These are phyloP conservation scores for Wickerhamomyces sydowiorum DNA, from an alignment of 805 yeast species.

Conservation along the genomic window DNA sequence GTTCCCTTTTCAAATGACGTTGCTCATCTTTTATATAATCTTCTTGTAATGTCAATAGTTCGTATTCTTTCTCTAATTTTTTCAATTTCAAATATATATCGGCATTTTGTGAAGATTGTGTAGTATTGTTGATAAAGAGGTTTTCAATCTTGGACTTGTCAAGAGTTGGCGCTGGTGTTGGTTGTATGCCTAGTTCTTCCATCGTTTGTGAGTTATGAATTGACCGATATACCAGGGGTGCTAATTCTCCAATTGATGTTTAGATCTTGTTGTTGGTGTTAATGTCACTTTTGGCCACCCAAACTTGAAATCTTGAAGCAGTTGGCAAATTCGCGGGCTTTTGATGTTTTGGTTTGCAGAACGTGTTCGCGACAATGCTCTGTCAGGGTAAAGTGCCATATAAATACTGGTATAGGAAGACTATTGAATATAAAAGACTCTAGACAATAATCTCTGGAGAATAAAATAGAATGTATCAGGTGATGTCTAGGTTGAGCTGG, in stretches of 20 bases:
- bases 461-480: no score
- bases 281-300: slow-evolving; percentile 15
- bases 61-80: slow-evolving; percentile 86
- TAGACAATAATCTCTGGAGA: no score
- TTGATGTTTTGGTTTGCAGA: slow-evolving; percentile 1
- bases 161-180: slow-evolving; percentile 24
- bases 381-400: no score
- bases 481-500: no score
- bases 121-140: slow-evolving; percentile 21
- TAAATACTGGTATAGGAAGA: no score
- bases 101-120: slow-evolving; percentile 24
- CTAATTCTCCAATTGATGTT: background rate
- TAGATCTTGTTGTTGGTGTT: background rate
- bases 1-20: slow-evolving; percentile 90
- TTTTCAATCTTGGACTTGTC: slow-evolving; percentile 27
- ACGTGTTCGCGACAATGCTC: background rate
- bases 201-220: slow-evolving; percentile 24
- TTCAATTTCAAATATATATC: slow-evolving; percentile 84
- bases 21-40: slow-evolving; percentile 98
- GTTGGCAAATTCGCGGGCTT: background rate
- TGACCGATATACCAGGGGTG: background rate
- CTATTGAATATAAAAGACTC: no score
- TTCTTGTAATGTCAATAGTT: slow-evolving; percentile 80
- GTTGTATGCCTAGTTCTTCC: slow-evolving; percentile 60
- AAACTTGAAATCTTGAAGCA: slow-evolving; percentile 1